A percentile compares a stretch with the other conserved stretches of the same genome.
phyloP scores from a whole-genome alignment of 305 asterid species.

The Rubia tinctorum region DNA sequence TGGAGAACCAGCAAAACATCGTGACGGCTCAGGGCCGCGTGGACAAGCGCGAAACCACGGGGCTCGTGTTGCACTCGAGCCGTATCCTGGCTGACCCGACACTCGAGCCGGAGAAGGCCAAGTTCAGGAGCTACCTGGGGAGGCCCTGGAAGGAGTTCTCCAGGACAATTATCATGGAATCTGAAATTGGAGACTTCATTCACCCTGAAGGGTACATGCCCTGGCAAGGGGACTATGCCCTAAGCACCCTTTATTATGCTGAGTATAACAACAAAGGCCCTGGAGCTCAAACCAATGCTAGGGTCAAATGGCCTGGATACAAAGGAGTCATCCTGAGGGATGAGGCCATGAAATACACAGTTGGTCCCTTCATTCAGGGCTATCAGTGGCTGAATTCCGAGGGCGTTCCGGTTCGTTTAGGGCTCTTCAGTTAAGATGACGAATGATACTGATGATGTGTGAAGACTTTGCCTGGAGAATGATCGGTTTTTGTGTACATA shows the following conservation, averaged over 20 bases:
- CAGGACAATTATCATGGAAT: slow-evolving; percentile 64
- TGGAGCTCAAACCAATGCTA: slow-evolving; percentile 35
- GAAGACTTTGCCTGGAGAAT: neutral
- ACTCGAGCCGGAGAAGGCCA: slow-evolving; percentile 48
- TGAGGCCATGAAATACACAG: slow-evolving; percentile 48
- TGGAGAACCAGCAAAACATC: slow-evolving; percentile 52
- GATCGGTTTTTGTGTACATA: slow-evolving; percentile 4
- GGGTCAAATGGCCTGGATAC: slow-evolving; percentile 68
- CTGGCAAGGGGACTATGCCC: slow-evolving; percentile 51
- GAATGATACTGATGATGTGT: neutral
- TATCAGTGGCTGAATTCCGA: slow-evolving; percentile 49
- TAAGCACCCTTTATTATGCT: slow-evolving; percentile 48
- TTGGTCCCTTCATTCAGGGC: slow-evolving; percentile 65
- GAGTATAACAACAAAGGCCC: slow-evolving; percentile 67
- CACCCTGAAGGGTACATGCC: slow-evolving; percentile 63
- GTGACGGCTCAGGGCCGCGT: slow-evolving; percentile 72
- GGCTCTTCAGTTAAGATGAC: slow-evolving; percentile 39
- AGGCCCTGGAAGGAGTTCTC: slow-evolving; percentile 74
- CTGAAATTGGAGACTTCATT: slow-evolving; percentile 59
- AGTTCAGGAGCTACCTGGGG: slow-evolving; percentile 65
- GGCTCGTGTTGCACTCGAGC: slow-evolving; percentile 67
- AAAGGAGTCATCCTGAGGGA: slow-evolving; percentile 34
- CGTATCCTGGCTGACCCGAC: slow-evolving; percentile 41
- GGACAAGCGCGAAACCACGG: slow-evolving; percentile 59
- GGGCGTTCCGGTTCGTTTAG: slow-evolving; percentile 50